Percentiles rank a stretch among this genome's conserved stretches.
phyloP scores from a whole-genome alignment of 2,329 filamentous ascomycete genomes.

The Plectosphaerella cucumerina region DNA sequence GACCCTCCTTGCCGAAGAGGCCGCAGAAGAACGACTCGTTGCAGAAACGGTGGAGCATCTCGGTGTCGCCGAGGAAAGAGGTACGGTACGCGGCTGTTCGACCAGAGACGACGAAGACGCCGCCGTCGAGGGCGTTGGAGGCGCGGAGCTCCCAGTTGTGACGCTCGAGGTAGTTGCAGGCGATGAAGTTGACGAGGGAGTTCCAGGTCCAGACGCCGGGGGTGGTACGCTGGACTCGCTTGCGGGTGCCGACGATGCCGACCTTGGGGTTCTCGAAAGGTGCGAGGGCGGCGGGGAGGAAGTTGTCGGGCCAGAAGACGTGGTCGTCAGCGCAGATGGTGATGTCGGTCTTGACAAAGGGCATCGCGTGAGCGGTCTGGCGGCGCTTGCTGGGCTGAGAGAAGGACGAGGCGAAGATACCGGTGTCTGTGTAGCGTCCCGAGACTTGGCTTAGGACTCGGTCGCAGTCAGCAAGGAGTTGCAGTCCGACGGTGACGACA shows the following conservation, averaged over 20 bases:
- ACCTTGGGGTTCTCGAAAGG: slow-evolving; percentile 40
- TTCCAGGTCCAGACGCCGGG: slow-evolving; percentile 19
- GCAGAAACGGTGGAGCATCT: slow-evolving; percentile 38
- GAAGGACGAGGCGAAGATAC: slow-evolving; percentile 21
- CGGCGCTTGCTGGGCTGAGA: slow-evolving; percentile 40
- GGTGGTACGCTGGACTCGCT: slow-evolving; percentile 40
- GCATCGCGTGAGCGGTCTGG: slow-evolving; percentile 39
- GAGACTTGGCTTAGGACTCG: slow-evolving; percentile 6
- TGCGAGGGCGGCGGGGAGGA: slow-evolving; percentile 37
- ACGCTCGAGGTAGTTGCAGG: slow-evolving; percentile 54
- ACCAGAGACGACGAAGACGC: slow-evolving; percentile 54
- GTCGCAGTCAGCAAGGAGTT: slow-evolving; percentile 15
- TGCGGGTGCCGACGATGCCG: slow-evolving; percentile 53
- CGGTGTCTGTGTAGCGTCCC: slow-evolving; percentile 15
- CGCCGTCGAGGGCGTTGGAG: slow-evolving; percentile 53
- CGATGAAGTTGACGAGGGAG: slow-evolving; percentile 50
- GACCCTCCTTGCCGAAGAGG: slow-evolving; percentile 27
- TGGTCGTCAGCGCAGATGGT: slow-evolving; percentile 48
- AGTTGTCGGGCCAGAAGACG: slow-evolving; percentile 42
- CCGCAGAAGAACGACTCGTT: slow-evolving; percentile 47
- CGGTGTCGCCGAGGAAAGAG: slow-evolving; percentile 36
- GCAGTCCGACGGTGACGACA: slow-evolving; percentile 39
- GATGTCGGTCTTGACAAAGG: slow-evolving; percentile 31
- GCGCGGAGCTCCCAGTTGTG: slow-evolving; percentile 59
- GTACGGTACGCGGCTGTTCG: slow-evolving; percentile 50